phyloP scores from a whole-genome alignment of 1,139 yeast genomes.

The Lodderomyces margitis region DNA sequence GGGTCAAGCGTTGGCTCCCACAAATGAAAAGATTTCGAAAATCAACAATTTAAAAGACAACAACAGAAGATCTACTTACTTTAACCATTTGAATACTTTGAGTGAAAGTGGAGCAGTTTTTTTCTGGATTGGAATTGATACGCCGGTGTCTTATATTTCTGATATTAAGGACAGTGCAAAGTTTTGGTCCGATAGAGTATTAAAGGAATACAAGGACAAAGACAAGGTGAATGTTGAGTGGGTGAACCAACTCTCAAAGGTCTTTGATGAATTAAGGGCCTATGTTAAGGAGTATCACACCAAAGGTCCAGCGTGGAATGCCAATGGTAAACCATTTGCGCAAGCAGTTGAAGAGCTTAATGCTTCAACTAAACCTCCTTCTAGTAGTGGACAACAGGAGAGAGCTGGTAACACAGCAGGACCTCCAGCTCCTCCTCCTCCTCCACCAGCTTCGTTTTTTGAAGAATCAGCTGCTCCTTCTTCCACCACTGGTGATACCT shows the following conservation, averaged over 20 bases:
- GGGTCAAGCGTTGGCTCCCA: slow-evolving; percentile 59
- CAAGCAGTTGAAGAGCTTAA: slow-evolving; percentile 25
- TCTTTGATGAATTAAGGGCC: slow-evolving; percentile 66
- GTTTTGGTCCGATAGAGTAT: slow-evolving; percentile 88
- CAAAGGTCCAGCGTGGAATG: slow-evolving; percentile 80
- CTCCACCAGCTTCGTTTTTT: slow-evolving; percentile 72
- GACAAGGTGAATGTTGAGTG: slow-evolving; percentile 71
- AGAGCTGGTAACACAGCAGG: not conserved
- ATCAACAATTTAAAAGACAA: slow-evolving; percentile 68
- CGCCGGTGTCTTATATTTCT: slow-evolving; percentile 69
- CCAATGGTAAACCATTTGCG: slow-evolving; percentile 47
- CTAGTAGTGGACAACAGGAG: slow-evolving; percentile 35
- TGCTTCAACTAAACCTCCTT: slow-evolving; percentile 12
- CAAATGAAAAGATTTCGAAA: slow-evolving; percentile 57
- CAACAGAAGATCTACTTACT: slow-evolving; percentile 63
- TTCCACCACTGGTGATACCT: slow-evolving; percentile 19
- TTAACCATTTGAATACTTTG: slow-evolving; percentile 75
- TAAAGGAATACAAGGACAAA: slow-evolving; percentile 76
- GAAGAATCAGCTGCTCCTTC: slow-evolving; percentile 24
- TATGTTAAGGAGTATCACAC: slow-evolving; percentile 78
- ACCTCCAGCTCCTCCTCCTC: slow-evolving; percentile 54
- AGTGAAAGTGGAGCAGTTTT: slow-evolving; percentile 88
- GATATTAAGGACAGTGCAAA: slow-evolving; percentile 91
- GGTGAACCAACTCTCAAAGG: slow-evolving; percentile 64
- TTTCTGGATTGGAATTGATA: slow-evolving; percentile 82